Conservation (phyloP, 331 rosid species). For the Phaseolus coccineus region DNA sequence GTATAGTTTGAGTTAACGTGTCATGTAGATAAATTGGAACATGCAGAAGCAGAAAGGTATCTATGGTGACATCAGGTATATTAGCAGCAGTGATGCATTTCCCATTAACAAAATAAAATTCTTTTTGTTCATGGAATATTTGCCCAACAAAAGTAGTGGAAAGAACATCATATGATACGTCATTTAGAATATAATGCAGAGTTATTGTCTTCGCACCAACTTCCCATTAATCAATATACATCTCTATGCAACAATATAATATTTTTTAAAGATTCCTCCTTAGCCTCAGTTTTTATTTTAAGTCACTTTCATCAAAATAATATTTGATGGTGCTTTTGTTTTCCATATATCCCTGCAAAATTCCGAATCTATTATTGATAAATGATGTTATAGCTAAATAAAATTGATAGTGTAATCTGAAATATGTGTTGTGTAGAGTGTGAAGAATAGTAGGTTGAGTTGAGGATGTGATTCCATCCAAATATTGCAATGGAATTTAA, state of each 20-base stretch:
- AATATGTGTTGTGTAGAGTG: neutral
- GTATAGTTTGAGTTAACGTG: too few relatives aligned
- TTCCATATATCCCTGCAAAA: too few relatives aligned
- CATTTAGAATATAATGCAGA: neutral
- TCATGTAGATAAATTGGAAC: too few relatives aligned
- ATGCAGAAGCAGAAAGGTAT: neutral
- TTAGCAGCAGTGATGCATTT: neutral
- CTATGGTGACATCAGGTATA: neutral
- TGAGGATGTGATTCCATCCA: conserved; percentile 18
- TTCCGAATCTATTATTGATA: too few relatives aligned
- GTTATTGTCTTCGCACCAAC: neutral
- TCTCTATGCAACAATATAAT: too few relatives aligned
- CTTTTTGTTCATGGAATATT: conserved; percentile 25
- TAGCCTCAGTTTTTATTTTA: too few relatives aligned
- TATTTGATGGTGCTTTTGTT: too few relatives aligned
- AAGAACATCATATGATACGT: conserved; percentile 12
- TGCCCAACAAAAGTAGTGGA: neutral
- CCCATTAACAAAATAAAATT: conserved; percentile 32
- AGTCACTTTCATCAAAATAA: too few relatives aligned
- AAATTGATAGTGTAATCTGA: neutral
- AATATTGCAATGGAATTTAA: neutral
- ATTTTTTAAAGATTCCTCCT: too few relatives aligned
- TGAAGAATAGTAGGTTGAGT: neutral
- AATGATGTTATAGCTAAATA: neutral
- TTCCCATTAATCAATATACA: too few relatives aligned